Evolutionary conservation across 1,139 yeast species (phyloP).

Genomic region (Eremothecium sinecaudum): DNA sequence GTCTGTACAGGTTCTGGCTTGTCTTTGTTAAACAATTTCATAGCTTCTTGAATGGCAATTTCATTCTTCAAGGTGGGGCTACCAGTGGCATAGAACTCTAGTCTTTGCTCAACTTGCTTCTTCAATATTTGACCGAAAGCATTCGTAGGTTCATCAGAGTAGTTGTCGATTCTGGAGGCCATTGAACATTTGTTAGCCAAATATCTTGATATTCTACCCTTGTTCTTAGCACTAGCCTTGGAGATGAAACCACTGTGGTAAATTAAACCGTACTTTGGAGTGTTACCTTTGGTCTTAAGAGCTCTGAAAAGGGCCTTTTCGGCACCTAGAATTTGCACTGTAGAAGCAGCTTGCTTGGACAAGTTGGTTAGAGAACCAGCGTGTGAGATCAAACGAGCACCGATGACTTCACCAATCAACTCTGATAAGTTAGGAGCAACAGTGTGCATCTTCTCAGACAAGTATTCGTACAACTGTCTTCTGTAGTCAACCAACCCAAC

Average conservation of each 20-base stretch:
- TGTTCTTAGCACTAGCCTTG: slow-evolving; percentile 91
- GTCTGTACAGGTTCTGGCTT: slow-evolving; percentile 37
- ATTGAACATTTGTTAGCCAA: slow-evolving; percentile 97
- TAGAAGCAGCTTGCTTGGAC: slow-evolving; percentile 97
- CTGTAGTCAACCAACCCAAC: slow-evolving; percentile 91
- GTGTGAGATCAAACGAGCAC: slow-evolving; percentile 96
- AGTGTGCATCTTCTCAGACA: slow-evolving; percentile 91
- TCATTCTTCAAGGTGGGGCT: slow-evolving; percentile 93
- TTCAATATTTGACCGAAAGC: slow-evolving; percentile 86
- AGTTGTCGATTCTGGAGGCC: slow-evolving; percentile 97
- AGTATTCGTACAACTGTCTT: slow-evolving; percentile 74
- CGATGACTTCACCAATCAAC: slow-evolving; percentile 95
- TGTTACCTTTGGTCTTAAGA: slow-evolving; percentile 93
- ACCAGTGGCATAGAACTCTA: slow-evolving; percentile 92
- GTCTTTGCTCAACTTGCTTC: slow-evolving; percentile 96
- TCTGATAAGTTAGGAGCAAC: slow-evolving; percentile 97
- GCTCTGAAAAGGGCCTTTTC: slow-evolving; percentile 99
- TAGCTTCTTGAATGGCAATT: slow-evolving; percentile 87
- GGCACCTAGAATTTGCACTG: slow-evolving; percentile 97
- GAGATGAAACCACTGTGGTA: slow-evolving; percentile 97
- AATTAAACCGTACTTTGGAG: slow-evolving; percentile 96
- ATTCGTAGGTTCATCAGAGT: slow-evolving; percentile 75
- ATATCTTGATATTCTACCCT: slow-evolving; percentile 98
- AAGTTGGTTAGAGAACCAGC: slow-evolving; percentile 95
- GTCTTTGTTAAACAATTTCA: slow-evolving; percentile 56